phyloP scores from a whole-genome alignment of 2,329 filamentous ascomycete genomes.

The Ophiostoma perfectum region DNA sequence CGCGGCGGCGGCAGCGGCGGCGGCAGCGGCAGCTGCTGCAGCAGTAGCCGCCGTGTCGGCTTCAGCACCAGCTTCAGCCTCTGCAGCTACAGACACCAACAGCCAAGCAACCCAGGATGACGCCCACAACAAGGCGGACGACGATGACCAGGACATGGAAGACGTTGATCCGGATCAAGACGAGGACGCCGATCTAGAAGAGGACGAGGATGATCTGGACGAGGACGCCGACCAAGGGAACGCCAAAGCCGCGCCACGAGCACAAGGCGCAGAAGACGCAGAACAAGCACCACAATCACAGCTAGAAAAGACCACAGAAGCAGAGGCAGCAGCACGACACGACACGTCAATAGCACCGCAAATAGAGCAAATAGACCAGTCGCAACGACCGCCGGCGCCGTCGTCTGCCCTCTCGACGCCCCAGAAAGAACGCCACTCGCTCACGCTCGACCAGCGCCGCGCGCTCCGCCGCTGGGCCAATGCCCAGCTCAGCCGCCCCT shows the following conservation, averaged over 20 bases:
- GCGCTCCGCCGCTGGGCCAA: conserved; percentile 57
- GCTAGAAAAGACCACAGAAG: not conserved
- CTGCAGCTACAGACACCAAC: not conserved
- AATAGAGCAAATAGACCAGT: not conserved
- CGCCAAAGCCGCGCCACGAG: not conserved
- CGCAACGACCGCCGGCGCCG: not conserved
- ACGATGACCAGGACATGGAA: conserved; percentile 14
- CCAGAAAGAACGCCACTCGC: conserved; percentile 50
- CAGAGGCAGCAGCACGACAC: not conserved
- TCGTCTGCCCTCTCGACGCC: conserved; percentile 23
- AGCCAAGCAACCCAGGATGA: not conserved
- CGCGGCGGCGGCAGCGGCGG: not conserved
- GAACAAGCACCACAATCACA: conserved; percentile 6
- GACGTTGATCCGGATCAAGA: conserved; percentile 5
- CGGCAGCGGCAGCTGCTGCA: conserved; percentile 16
- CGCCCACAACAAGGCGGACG: conserved; percentile 9
- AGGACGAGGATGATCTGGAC: conserved; percentile 2
- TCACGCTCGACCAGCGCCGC: conserved; percentile 58
- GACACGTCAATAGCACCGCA: too few relatives aligned
- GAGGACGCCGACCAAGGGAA: not conserved
- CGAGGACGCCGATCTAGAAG: not conserved
- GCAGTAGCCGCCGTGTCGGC: conserved; percentile 16
- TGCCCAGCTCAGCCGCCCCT: conserved; percentile 50
- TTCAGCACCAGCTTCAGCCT: conserved; percentile 17
- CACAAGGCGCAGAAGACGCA: not conserved